Base-by-base conservation (phyloP, 2,329 filamentous ascomycete species). In the Alternaria atra region DNA sequence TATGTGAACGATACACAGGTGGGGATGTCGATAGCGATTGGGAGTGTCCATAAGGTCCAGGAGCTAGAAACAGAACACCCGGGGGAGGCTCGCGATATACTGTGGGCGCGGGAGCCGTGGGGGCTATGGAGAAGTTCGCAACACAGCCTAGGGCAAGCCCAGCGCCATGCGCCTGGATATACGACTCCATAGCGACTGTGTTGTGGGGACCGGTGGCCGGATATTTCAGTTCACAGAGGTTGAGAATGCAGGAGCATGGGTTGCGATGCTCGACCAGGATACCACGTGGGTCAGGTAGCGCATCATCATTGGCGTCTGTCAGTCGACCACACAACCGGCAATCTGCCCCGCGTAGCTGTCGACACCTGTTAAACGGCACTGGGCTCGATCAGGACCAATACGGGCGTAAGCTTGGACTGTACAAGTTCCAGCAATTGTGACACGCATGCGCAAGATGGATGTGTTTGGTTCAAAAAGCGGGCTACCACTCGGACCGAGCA, bases 21-120 rank as follows among this genome's bases (percentile, higher is more conserved):
- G 46, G 32, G 17, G 5, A 43, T 23, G 23, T n/a, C 2, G 32
- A 40, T 27, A 52, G 25, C n/a, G 25, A 47, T 43, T 20, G 13
- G 34, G 27, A 20, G 23, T 44, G 51, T 52, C 27, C 47, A 51
- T 55, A 52, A 7, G 48, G 27, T 53, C 48, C 29, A 50, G 48
- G 39, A 29, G 40, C 42, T n/a, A 25, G 47, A 39, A 17, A 52
- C 27, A 51, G 44, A 47, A 47, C 52, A 65, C 60, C 58, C 61
- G 61, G 67, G 71, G 64, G 60, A 69, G 48, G 46, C 52, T 66
- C 54, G 55, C 63, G 63, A 69, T 69, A 69, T 70, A 70, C 63
- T 35, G 51, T 63, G 50, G 51, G 61, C 56, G 60, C 40, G 52
- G 53, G 48, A 61, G 34, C 61, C 63, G 67, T 72, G 70, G 71